These are phyloP conservation scores for Trapa bicornis DNA, from an alignment of 345 rosid species.

Conservation along the genomic window DNA sequence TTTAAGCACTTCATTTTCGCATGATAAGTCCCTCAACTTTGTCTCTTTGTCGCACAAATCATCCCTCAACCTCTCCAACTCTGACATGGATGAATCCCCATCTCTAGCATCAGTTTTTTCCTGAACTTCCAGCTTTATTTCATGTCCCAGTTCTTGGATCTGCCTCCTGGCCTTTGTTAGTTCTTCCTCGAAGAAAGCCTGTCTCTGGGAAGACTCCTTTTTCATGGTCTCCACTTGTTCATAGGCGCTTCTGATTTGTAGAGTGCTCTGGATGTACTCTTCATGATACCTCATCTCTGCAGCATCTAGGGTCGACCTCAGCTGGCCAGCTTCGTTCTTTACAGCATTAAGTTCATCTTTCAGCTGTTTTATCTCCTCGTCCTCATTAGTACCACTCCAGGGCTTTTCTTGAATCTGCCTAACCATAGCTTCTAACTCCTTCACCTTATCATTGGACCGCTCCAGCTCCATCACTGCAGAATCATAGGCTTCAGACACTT, in stretches of 20 bases:
- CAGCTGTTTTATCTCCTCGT: slow-evolving; percentile 28
- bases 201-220: slow-evolving; percentile 42
- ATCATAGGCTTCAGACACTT: slow-evolving; percentile 50
- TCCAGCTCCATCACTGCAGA: slow-evolving; percentile 49
- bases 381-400: slow-evolving; percentile 13
- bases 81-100: slow-evolving; percentile 27
- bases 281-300: slow-evolving; percentile 78
- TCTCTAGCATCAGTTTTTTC: slow-evolving; percentile 22
- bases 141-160: slow-evolving; percentile 36
- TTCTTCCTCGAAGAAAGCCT: slow-evolving; percentile 42
- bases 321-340: slow-evolving; percentile 44
- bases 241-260: slow-evolving; percentile 76
- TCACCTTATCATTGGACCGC: slow-evolving; percentile 44
- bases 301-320: slow-evolving; percentile 57
- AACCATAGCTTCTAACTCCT: slow-evolving; percentile 52
- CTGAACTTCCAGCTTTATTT: slow-evolving; percentile 32
- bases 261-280: slow-evolving; percentile 72
- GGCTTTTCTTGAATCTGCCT: slow-evolving; percentile 38
- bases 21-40: slow-evolving; percentile 31
- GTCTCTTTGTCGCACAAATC: slow-evolving; percentile 41
- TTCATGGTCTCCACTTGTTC: slow-evolving; percentile 56
- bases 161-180: slow-evolving; percentile 27
- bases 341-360: slow-evolving; percentile 40
- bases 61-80: slow-evolving; percentile 44
- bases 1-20: slow-evolving; percentile 46